A percentile compares a stretch with the other conserved stretches of the same genome.
Evolutionary conservation across 2,329 filamentous ascomycete genomes (phyloP).

Genomic region (Trichoderma sp.): DNA sequence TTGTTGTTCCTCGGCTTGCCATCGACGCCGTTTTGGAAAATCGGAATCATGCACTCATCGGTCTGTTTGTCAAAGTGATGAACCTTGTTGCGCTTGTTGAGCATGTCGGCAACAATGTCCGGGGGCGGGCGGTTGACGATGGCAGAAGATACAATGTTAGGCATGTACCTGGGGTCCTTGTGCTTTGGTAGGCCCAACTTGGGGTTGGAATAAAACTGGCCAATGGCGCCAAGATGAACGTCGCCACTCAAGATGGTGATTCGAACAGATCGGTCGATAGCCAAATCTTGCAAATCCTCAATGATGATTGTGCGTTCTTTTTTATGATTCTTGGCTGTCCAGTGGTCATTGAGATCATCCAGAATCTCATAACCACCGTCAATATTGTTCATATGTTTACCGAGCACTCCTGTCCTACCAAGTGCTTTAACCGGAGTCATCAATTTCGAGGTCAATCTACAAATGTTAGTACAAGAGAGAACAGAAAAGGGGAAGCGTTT

Average conservation of each 20-base stretch:
- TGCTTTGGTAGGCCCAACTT: slow-evolving; percentile 79
- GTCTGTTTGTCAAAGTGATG: slow-evolving; percentile 73
- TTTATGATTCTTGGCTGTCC: slow-evolving; percentile 95
- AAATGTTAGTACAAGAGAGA: slow-evolving; percentile 30
- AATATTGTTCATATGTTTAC: slow-evolving; percentile 80
- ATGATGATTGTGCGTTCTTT: slow-evolving; percentile 82
- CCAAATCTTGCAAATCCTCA: slow-evolving; percentile 88
- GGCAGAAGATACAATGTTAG: slow-evolving; percentile 88
- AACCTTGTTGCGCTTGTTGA: slow-evolving; percentile 89
- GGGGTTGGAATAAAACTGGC: slow-evolving; percentile 92
- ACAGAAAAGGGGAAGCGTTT: background rate
- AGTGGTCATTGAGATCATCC: slow-evolving; percentile 92
- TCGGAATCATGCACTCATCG: slow-evolving; percentile 92
- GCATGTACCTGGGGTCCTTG: slow-evolving; percentile 93
- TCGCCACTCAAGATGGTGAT: slow-evolving; percentile 92
- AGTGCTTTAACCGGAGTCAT: slow-evolving; percentile 90
- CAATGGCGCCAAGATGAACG: slow-evolving; percentile 87
- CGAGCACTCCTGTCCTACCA: slow-evolving; percentile 76
- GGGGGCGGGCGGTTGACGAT: slow-evolving; percentile 92
- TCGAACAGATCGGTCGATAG: slow-evolving; percentile 86
- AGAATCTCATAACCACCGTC: slow-evolving; percentile 89
- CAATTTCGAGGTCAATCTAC: slow-evolving; percentile 72
- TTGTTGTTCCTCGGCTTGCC: slow-evolving; percentile 90
- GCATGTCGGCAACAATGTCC: slow-evolving; percentile 81
- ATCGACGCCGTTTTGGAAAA: slow-evolving; percentile 87